A percentile compares a stretch with the other conserved stretches of the same genome.
These are phyloP conservation scores for Xylariaceae sp. DNA, from an alignment of 2,329 filamentous ascomycete species.

Conservation along the genomic window DNA sequence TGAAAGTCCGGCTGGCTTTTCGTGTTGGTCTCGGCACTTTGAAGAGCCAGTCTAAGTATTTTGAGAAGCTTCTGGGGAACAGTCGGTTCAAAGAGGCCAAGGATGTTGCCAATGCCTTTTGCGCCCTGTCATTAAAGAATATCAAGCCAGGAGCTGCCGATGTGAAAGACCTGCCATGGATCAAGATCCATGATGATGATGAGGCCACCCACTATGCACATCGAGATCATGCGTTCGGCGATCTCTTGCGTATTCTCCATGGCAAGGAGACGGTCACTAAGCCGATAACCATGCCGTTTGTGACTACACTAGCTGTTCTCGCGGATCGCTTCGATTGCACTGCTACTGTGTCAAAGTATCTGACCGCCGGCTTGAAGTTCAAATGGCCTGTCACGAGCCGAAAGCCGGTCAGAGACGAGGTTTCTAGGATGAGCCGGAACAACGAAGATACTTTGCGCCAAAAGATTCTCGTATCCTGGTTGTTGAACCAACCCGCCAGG, in stretches of 20 bases:
- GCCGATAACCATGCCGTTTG: constrained; percentile 59
- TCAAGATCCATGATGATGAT: constrained; percentile 69
- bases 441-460: constrained; percentile 69
- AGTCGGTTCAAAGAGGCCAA: constrained; percentile 65
- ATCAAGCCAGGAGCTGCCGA: constrained; percentile 53
- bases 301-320: constrained; percentile 69
- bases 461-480: constrained; percentile 67
- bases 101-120: constrained; percentile 54
- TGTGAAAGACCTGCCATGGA: constrained; percentile 59
- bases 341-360: constrained; percentile 54
- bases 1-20: constrained; percentile 52
- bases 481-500: constrained; percentile 64
- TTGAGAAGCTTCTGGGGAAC: constrained; percentile 66
- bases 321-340: constrained; percentile 75
- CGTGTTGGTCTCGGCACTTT: constrained; percentile 62
- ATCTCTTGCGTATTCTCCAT: constrained; percentile 70
- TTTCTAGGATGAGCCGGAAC: constrained; percentile 42
- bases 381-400: constrained; percentile 56
- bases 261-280: constrained; percentile 47
- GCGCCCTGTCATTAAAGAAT: constrained; percentile 50
- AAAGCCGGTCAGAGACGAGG: constrained; percentile 38
- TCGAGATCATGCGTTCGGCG: constrained; percentile 65
- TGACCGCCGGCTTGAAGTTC: constrained; percentile 53
- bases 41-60: constrained; percentile 68
- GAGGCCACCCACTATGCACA: constrained; percentile 63